phyloP scores from a whole-genome alignment of 257 asterid genomes.

The Solanum corneliomulleri region DNA sequence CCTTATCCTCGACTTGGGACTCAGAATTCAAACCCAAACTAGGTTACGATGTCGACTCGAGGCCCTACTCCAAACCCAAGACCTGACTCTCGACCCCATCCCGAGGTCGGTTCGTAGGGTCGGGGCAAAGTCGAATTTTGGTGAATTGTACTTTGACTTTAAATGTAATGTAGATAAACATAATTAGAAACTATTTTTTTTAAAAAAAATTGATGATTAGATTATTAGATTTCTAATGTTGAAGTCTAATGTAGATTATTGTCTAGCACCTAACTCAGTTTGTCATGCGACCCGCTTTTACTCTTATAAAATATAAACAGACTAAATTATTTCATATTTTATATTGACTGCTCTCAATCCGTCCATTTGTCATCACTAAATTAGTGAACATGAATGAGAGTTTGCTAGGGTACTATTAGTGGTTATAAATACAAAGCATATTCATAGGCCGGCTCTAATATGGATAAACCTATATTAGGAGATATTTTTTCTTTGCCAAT shows the following conservation, averaged over 20 bases:
- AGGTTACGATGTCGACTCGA: too few relatives aligned
- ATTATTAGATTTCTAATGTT: not conserved
- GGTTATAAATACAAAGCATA: not conserved
- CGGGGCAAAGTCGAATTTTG: not conserved
- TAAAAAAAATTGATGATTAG: rapidly evolving
- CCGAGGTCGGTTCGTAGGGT: not conserved
- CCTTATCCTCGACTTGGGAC: not conserved
- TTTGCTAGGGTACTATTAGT: not conserved
- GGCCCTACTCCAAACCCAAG: not conserved
- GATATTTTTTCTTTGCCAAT: not conserved
- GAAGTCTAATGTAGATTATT: not conserved
- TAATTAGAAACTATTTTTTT: not conserved
- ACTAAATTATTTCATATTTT: not conserved
- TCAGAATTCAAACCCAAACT: not conserved
- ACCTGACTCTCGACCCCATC: not conserved
- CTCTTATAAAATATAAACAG: not conserved
- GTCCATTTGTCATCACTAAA: not conserved
- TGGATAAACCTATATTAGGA: not conserved
- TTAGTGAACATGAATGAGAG: not conserved
- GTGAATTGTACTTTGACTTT: not conserved
- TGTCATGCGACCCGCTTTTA: not conserved
- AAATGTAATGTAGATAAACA: not conserved
- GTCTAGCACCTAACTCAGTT: not conserved
- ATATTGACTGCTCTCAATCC: not conserved
- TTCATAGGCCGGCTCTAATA: not conserved